Percentiles rank a stretch among this genome's conserved stretches.
These are phyloP conservation scores for Thelonectria blattea DNA, from an alignment of 2,329 filamentous ascomycete species.

Conservation along the genomic window DNA sequence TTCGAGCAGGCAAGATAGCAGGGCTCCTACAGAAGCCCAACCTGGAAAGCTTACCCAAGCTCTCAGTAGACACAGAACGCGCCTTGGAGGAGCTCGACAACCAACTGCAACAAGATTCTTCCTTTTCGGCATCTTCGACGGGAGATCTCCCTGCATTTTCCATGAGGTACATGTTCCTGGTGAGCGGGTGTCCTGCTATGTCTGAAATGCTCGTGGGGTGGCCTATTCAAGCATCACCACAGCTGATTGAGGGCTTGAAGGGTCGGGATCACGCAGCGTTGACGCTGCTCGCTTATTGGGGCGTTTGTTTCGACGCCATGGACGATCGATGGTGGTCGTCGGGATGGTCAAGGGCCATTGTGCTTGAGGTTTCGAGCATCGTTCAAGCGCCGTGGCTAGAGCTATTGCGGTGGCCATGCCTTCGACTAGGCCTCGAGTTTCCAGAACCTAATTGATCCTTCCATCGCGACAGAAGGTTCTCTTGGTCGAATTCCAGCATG, in stretches of 20 bases:
- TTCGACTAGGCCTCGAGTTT: background rate
- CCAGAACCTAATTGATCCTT: background rate
- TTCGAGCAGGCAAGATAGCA: background rate
- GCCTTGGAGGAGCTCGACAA: background rate
- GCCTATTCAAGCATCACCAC: constrained; percentile 18
- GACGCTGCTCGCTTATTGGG: constrained; percentile 20
- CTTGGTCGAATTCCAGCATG: too few species aligned
- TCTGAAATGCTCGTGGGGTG: constrained; percentile 19
- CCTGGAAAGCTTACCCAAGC: background rate
- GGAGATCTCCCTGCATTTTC: background rate
- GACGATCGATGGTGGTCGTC: constrained; percentile 23
- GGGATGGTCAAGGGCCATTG: constrained; percentile 19
- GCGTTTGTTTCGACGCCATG: constrained; percentile 13
- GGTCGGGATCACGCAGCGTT: constrained; percentile 11
- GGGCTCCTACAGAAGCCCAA: background rate
- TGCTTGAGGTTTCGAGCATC: constrained; percentile 9
- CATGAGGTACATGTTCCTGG: constrained; percentile 14
- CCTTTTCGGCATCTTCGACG: background rate
- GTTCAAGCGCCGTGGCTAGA: constrained; percentile 12
- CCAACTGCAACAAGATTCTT: background rate
- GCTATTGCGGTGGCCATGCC: constrained; percentile 3
- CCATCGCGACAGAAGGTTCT: too few species aligned
- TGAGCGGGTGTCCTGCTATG: constrained; percentile 6
- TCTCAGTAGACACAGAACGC: background rate
- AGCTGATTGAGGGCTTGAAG: constrained; percentile 11